Conservation (phyloP, 768 basidiomycete species). For the Lyophyllum semitale region DNA sequence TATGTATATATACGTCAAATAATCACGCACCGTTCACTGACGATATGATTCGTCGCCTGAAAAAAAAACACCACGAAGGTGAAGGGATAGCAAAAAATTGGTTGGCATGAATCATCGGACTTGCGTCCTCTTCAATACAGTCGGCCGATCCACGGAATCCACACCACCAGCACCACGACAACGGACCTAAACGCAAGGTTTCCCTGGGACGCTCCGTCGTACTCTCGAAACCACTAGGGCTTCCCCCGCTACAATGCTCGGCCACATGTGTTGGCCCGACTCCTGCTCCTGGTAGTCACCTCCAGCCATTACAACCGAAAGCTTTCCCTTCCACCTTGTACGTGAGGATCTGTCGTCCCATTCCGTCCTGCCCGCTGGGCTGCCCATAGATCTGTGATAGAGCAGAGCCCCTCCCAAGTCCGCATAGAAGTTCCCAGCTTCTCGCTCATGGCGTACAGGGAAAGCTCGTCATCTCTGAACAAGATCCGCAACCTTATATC, state of each 20-base stretch:
- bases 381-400: slow-evolving; percentile 8
- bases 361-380: slow-evolving; percentile 11
- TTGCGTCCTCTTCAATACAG: slow-evolving; percentile 16
- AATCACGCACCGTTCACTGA: not conserved
- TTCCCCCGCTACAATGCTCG: slow-evolving; percentile 41
- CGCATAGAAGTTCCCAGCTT: slow-evolving; percentile 14
- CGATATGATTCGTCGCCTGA: not conserved
- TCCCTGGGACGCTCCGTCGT: slow-evolving; percentile 14
- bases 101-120: slow-evolving; percentile 23
- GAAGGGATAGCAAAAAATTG: slow-evolving; percentile 22
- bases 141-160: slow-evolving; percentile 7
- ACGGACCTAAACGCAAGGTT: slow-evolving; percentile 12
- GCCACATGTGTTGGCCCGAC: slow-evolving; percentile 32
- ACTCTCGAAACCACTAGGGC: slow-evolving; percentile 42
- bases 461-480: slow-evolving; percentile 34
- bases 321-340: slow-evolving; percentile 24
- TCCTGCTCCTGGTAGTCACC: slow-evolving; percentile 37
- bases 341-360: slow-evolving; percentile 20
- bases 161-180: slow-evolving; percentile 11
- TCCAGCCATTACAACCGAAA: slow-evolving; percentile 33
- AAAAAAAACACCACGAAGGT: slow-evolving; percentile 23
- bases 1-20: not conserved
- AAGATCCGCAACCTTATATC: slow-evolving; percentile 11
- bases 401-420: slow-evolving; percentile 4
- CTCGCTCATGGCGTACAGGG: slow-evolving; percentile 22